Evolutionary conservation across 2,329 filamentous ascomycete species (phyloP).

Genomic region (Xylaria sp.): DNA sequence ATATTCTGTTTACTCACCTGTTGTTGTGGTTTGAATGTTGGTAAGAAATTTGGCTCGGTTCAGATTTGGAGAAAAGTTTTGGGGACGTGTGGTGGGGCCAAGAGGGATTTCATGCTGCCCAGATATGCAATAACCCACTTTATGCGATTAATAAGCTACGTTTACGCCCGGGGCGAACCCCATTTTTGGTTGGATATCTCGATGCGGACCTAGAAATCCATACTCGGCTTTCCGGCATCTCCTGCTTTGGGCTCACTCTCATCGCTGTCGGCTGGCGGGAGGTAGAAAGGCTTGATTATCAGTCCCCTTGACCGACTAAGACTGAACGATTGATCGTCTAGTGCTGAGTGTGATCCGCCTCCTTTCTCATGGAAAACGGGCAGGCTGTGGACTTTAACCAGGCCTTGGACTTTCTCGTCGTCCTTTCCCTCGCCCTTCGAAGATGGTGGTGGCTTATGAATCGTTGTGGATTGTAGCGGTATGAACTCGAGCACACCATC

Average conservation of each 20-base stretch:
- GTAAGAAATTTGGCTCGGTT: conserved; percentile 25
- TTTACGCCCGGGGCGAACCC: too few species aligned
- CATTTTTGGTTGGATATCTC: too few species aligned
- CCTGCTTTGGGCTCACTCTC: conserved; percentile 67
- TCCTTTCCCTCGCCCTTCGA: conserved; percentile 60
- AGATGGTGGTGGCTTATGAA: conserved; percentile 60
- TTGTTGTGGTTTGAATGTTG: conserved; percentile 34
- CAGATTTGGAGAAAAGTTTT: conserved; percentile 39
- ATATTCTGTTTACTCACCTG: conserved; percentile 42
- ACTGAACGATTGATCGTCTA: conserved; percentile 90
- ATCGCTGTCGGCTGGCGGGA: conserved; percentile 78
- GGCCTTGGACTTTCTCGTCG: conserved; percentile 84
- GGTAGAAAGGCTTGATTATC: conserved; percentile 85
- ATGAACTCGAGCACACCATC: conserved; percentile 90
- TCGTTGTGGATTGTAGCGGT: conserved; percentile 70
- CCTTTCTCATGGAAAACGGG: conserved; percentile 90
- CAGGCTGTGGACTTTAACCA: conserved; percentile 83
- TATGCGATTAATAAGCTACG: conserved; percentile 12
- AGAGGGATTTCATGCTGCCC: neutral
- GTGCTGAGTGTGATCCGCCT: conserved; percentile 76
- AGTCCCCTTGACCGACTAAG: conserved; percentile 83
- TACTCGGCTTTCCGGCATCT: conserved; percentile 70
- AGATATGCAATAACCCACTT: conserved; percentile 1
- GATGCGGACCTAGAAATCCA: conserved; percentile 74
- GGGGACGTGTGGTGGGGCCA: conserved; percentile 16